Conservation (phyloP, 176 grass and related monocot genomes). For the Eragrostis curvula region DNA sequence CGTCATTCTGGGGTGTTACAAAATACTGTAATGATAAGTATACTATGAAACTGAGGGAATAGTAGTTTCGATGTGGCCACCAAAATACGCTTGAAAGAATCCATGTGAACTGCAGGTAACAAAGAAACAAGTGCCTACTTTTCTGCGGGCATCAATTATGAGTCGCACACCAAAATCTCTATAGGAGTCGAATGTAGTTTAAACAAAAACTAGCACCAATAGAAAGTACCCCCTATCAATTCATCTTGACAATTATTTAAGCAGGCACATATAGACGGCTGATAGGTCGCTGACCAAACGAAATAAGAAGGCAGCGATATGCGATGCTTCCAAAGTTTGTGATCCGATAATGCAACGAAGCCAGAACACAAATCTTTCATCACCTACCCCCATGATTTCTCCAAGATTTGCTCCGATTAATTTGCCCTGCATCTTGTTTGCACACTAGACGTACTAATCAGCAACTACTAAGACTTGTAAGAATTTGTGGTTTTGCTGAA, state of each 20-base stretch:
- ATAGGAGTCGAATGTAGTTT: too few species aligned
- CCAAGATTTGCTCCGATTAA: slow-evolving; percentile 12
- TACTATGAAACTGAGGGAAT: too few species aligned
- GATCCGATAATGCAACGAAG: slow-evolving; percentile 6
- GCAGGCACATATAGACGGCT: background rate
- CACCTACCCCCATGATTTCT: slow-evolving; percentile 9
- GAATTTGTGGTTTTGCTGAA: background rate
- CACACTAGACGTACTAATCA: background rate
- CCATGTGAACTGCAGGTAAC: too few species aligned
- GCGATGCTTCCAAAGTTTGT: slow-evolving; percentile 34
- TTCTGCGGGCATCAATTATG: too few species aligned
- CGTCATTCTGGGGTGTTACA: too few species aligned
- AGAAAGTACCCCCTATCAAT: background rate
- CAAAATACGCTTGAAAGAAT: too few species aligned
- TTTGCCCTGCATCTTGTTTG: background rate
- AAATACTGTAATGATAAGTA: too few species aligned
- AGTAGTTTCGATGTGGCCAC: too few species aligned
- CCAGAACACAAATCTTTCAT: background rate
- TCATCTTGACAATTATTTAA: slow-evolving; percentile 1
- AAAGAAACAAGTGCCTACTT: too few species aligned
- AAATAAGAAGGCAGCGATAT: background rate
- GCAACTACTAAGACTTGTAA: background rate
- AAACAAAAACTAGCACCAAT: background rate
- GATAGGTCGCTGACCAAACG: slow-evolving; percentile 8
- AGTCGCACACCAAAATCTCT: too few species aligned